Evolutionary conservation across 1,284 basidiomycete species (phyloP).

Genomic region (Dichomitus squalens): DNA sequence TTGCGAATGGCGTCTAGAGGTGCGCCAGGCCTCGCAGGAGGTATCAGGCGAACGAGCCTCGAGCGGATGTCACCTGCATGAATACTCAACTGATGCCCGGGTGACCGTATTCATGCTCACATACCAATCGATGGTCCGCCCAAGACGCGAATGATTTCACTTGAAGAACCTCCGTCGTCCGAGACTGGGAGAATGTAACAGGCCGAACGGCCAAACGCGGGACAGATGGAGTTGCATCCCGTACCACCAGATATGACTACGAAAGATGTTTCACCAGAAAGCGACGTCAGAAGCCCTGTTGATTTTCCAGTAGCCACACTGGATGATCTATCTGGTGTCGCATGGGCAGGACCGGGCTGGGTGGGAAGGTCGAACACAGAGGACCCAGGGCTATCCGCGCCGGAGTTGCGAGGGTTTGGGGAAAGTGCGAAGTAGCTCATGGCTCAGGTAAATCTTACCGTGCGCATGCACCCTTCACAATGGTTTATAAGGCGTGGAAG

Average conservation of each 20-base stretch:
- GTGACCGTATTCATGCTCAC: background rate
- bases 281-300: background rate
- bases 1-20: conserved; percentile 72
- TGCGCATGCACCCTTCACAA: background rate
- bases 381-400: conserved; percentile 58
- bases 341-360: conserved; percentile 32
- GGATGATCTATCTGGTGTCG: background rate
- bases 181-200: conserved; percentile 83
- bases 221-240: conserved; percentile 79
- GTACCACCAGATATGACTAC: conserved; percentile 82
- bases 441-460: background rate
- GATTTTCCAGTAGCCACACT: conserved; percentile 4
- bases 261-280: conserved; percentile 39
- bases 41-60: conserved; percentile 80
- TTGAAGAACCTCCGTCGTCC: conserved; percentile 85
- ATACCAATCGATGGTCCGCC: conserved; percentile 82
- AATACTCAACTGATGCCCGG: background rate
- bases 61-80: conserved; percentile 80
- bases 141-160: conserved; percentile 82
- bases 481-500: background rate
- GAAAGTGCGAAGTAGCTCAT: conserved; percentile 29
- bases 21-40: conserved; percentile 55
- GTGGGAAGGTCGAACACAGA: conserved; percentile 73
- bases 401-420: conserved; percentile 15
- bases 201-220: conserved; percentile 64